Percentiles rank a stretch among this genome's conserved stretches.
Evolutionary conservation across 176 grass and related monocot genomes (phyloP).

Genomic region (Eragrostis curvula): DNA sequence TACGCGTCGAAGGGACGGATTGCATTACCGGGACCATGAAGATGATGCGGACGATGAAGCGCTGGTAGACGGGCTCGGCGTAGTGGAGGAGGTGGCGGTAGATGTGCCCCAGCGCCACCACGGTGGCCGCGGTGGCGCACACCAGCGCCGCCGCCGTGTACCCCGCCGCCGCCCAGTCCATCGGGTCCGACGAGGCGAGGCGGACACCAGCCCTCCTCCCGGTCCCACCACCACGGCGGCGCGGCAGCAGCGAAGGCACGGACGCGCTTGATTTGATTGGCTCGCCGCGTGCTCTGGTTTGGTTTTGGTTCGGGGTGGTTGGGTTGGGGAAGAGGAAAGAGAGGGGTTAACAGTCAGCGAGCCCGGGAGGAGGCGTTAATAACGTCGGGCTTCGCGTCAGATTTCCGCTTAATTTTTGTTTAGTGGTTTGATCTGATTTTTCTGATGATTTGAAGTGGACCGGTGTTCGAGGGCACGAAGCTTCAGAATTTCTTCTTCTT

Average conservation of each 20-base stretch:
- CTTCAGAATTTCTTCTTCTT: background rate
- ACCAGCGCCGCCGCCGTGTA: constrained; percentile 78
- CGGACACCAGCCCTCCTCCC: background rate
- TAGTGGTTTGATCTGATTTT: constrained; percentile 19
- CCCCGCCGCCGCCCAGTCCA: constrained; percentile 65
- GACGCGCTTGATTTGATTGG: background rate
- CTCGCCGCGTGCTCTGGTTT: background rate
- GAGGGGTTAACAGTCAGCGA: constrained; percentile 53
- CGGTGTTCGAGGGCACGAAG: constrained; percentile 33
- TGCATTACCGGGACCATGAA: constrained; percentile 85
- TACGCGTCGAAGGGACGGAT: background rate
- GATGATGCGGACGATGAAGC: constrained; percentile 91
- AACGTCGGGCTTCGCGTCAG: constrained; percentile 11
- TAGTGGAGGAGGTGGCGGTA: constrained; percentile 93
- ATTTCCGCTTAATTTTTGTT: constrained; percentile 13
- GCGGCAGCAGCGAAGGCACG: background rate
- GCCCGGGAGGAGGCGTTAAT: constrained; percentile 9
- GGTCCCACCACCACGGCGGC: constrained; percentile 10
- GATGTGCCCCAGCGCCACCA: constrained; percentile 73
- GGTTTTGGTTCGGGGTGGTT: constrained; percentile 32
- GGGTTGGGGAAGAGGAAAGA: background rate
- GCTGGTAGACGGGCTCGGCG: constrained; percentile 79
- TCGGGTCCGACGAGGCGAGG: constrained; percentile 4
- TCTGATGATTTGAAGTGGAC: constrained; percentile 27
- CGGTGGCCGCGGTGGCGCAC: constrained; percentile 82